Evolutionary conservation across 495 filamentous ascomycete genomes (phyloP).

Genomic region (Opeltia flavorubescens): DNA sequence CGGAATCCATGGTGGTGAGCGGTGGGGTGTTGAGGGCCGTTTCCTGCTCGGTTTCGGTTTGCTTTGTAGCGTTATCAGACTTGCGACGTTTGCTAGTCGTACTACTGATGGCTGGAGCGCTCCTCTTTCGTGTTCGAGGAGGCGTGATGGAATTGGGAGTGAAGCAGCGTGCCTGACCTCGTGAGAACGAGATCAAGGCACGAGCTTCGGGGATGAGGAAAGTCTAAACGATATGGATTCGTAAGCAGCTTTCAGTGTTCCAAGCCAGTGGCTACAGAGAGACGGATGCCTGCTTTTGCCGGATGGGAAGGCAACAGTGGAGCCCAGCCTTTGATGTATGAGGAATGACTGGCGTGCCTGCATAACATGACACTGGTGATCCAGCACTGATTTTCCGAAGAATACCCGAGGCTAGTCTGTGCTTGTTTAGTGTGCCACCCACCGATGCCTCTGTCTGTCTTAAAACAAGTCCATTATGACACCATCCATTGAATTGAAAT

Average conservation of each 20-base stretch:
- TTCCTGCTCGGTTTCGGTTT: constrained; percentile 33
- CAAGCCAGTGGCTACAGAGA: too few relatives aligned
- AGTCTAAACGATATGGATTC: neutral
- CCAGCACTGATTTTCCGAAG: too few relatives aligned
- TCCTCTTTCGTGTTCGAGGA: constrained; percentile 70
- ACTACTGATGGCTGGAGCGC: constrained; percentile 60
- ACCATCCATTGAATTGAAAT: too few relatives aligned
- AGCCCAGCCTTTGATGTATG: too few relatives aligned
- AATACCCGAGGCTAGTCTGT: too few relatives aligned
- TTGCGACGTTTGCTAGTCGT: constrained; percentile 24
- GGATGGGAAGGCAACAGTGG: too few relatives aligned
- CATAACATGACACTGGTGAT: too few relatives aligned
- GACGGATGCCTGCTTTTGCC: too few relatives aligned
- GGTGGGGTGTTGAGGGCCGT: constrained; percentile 42
- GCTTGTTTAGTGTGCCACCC: too few relatives aligned
- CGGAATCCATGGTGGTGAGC: constrained; percentile 67
- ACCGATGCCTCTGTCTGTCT: too few relatives aligned
- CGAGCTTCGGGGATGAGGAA: constrained; percentile 9
- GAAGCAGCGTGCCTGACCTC: constrained; percentile 24
- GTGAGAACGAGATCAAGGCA: constrained; percentile 14
- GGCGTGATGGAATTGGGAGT: constrained; percentile 42
- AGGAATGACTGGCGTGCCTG: too few relatives aligned
- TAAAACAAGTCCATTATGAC: too few relatives aligned
- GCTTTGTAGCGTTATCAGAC: constrained; percentile 37
- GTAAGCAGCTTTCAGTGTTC: neutral